Conservation (phyloP, 805 yeast species). For the Candida maesae region DNA sequence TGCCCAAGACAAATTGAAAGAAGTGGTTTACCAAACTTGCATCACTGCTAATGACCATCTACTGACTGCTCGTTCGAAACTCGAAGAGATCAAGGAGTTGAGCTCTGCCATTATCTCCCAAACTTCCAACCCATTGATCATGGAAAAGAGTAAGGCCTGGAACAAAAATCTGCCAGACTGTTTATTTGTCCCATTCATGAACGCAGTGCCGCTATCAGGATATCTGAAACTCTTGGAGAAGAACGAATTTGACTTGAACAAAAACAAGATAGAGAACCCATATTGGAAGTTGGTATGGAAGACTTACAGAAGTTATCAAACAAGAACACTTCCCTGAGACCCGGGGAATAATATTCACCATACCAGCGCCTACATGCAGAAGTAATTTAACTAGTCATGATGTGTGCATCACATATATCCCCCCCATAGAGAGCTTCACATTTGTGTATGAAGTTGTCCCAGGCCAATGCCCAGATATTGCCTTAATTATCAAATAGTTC, state of each 20-base stretch:
- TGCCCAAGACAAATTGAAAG: constrained; percentile 40
- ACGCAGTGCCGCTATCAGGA: constrained; percentile 58
- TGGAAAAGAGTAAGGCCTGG: constrained; percentile 36
- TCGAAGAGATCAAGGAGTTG: constrained; percentile 40
- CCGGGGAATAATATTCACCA: too few relatives aligned
- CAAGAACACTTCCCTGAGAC: too few relatives aligned
- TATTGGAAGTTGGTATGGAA: constrained; percentile 29
- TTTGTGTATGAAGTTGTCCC: too few relatives aligned
- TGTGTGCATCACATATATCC: too few relatives aligned
- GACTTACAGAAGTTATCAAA: constrained; percentile 22
- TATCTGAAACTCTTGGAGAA: constrained; percentile 60
- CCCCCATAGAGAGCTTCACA: too few relatives aligned
- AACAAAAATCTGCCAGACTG: constrained; percentile 54
- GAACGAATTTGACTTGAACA: constrained; percentile 57
- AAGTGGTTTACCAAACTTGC: constrained; percentile 66
- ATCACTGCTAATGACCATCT: constrained; percentile 78
- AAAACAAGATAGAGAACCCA: constrained; percentile 20
- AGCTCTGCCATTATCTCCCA: constrained; percentile 24
- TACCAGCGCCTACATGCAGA: too few relatives aligned
- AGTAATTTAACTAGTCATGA: too few relatives aligned
- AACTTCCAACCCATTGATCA: constrained; percentile 27
- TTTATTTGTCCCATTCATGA: constrained; percentile 63
- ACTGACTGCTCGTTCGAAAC: constrained; percentile 59
- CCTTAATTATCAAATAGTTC: not conserved
- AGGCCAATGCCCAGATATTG: too few relatives aligned